phyloP scores from a whole-genome alignment of 306 rosid species.

The Glycyrrhiza uralensis region DNA sequence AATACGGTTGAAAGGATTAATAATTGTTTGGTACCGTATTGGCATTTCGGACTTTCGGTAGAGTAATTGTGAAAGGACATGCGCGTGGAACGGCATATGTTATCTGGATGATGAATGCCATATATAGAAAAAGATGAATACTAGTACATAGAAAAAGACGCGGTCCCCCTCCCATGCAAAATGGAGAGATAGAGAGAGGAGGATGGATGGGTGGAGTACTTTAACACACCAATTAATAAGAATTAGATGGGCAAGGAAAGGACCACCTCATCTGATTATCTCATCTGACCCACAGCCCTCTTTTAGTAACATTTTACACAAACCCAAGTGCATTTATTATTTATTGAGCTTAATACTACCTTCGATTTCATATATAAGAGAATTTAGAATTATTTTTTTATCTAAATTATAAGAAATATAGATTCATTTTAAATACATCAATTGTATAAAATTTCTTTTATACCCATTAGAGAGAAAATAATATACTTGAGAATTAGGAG shows the following conservation, averaged over 20 bases:
- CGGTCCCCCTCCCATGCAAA: slow-evolving; percentile 46
- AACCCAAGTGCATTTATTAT: slow-evolving; percentile 44
- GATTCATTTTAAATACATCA: too few relatives aligned
- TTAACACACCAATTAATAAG: slow-evolving; percentile 61
- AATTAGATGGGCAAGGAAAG: slow-evolving; percentile 61
- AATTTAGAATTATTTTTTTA: too few relatives aligned
- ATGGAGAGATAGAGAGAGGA: slow-evolving; percentile 25
- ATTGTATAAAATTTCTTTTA: too few relatives aligned
- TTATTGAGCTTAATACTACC: too few relatives aligned
- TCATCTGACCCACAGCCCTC: slow-evolving; percentile 39
- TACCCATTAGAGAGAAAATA: too few relatives aligned
- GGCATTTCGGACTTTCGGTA: too few relatives aligned
- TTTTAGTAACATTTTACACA: slow-evolving; percentile 51
- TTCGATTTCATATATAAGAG: too few relatives aligned
- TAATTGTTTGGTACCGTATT: too few relatives aligned
- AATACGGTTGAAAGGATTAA: too few relatives aligned
- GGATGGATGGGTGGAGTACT: slow-evolving; percentile 55
- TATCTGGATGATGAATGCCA: neutral
- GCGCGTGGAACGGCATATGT: slow-evolving; percentile 48
- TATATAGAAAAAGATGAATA: too few relatives aligned
- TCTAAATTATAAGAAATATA: too few relatives aligned
- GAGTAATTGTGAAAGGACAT: neutral
- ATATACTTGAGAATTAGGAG: too few relatives aligned
- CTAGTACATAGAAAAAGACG: slow-evolving; percentile 14
- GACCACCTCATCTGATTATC: slow-evolving; percentile 78